Base-by-base conservation (phyloP, 2,329 filamentous ascomycete genomes). In the Cordyceps fumosorosea region DNA sequence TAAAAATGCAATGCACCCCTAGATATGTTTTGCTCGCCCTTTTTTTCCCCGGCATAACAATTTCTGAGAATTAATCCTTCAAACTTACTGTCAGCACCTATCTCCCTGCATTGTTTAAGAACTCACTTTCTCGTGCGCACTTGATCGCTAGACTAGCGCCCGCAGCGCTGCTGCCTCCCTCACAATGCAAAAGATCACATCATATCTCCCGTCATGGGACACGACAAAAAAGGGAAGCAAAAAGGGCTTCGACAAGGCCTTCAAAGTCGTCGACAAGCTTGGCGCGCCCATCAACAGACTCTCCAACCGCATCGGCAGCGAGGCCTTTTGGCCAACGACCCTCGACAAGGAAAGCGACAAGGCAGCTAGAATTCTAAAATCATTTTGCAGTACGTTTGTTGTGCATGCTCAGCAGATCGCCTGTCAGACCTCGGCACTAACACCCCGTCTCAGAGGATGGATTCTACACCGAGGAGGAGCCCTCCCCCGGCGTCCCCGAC, bases 321-420 rank as follows among this genome's bases (percentile, higher is more conserved):
- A 96, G 74, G 89, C 90, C 24, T 96, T 96, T 75, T 89, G 93
- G 83, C 92, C 92, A 1, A 90, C 89, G 60, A 88, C 88, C 1
- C 79, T 96, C 66, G 92, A 96, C 71, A 91, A 91, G 74, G 93
- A 96, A 77, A 89, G 89, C 68, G 91, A 96, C 75, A 96, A 96
- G 78, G 91, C 91, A 0, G 91, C 92, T 40, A 80, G 90, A 14
- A 96, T 96, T 54, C 74, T 96, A 29, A 85, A 84, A 70, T 89
- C 87, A 65, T 97, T 97, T 75, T 96, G 91, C 79, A 95, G 87
- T 89, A 80, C 69, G 86, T 74, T 8, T 3, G 2, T 10, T 3
- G 2, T 18, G 7, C 5, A 40, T 6, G 32, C 32, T 32, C 24
- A 24, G 26, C 48, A 32, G 5, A 40, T 53, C 32, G 22, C 7